Conservation (phyloP, 441 rosid genomes). For the Hypseocharis bilobata region DNA sequence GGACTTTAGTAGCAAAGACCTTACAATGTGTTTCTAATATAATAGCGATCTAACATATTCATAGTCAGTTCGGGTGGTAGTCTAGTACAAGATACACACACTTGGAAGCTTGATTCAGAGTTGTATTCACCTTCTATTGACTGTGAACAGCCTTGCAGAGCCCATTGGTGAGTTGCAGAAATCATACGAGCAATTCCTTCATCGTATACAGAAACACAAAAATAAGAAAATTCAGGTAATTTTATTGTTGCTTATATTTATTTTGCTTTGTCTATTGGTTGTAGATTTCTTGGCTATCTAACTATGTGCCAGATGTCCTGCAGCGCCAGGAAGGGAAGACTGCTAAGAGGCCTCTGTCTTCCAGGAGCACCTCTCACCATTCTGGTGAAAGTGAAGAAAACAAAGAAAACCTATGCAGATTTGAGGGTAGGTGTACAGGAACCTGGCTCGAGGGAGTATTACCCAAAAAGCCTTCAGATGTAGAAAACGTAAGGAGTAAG, state of each 20-base stretch:
- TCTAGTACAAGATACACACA: not conserved
- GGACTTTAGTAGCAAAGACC: not conserved
- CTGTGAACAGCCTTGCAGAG: conserved; percentile 63
- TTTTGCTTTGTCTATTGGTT: conserved; percentile 14
- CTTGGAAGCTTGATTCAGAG: conserved; percentile 6
- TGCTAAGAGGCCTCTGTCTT: conserved; percentile 31
- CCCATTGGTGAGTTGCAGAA: conserved; percentile 74
- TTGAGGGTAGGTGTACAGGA: no score
- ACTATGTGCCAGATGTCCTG: conserved; percentile 17
- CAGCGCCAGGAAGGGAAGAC: conserved; percentile 41
- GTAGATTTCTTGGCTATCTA: conserved; percentile 19
- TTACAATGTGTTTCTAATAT: not conserved
- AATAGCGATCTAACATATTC: not conserved
- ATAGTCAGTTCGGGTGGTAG: not conserved
- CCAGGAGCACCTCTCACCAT: conserved; percentile 16
- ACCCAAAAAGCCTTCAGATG: not conserved
- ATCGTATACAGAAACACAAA: conserved; percentile 57
- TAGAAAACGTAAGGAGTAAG: not conserved
- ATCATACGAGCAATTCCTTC: conserved; percentile 71
- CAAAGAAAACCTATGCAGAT: conserved; percentile 24
- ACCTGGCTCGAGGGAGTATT: no score
- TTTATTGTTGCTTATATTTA: conserved; percentile 15
- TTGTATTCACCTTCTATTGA: conserved; percentile 18
- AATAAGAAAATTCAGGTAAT: conserved; percentile 58
- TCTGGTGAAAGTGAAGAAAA: conserved; percentile 20